Evolutionary conservation across 2,329 filamentous ascomycete genomes (phyloP).

Genomic region (Verticillium nonalfalfae): DNA sequence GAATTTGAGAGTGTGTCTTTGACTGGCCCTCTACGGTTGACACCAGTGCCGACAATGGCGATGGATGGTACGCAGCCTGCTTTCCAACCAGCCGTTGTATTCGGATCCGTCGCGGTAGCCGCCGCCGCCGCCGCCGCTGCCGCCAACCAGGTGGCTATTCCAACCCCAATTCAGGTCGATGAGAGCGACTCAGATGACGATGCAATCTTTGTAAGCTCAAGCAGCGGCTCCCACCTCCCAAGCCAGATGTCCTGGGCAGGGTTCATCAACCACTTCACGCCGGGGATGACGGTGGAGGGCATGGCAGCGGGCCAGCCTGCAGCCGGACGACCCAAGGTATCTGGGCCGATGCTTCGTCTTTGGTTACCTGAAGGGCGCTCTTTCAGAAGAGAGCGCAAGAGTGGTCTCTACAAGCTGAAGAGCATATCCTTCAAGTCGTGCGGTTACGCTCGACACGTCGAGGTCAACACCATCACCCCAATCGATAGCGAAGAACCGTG

Average conservation of each 20-base stretch:
- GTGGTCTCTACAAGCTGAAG: slow-evolving; percentile 22
- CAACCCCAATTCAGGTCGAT: neutral
- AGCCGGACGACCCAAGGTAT: no score
- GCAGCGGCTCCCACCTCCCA: slow-evolving; percentile 11
- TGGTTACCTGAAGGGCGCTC: neutral
- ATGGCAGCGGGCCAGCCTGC: neutral
- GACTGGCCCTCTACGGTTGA: slow-evolving; percentile 32
- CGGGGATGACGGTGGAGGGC: slow-evolving; percentile 23
- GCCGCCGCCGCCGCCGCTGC: neutral
- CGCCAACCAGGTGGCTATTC: neutral
- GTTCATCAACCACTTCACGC: slow-evolving; percentile 34
- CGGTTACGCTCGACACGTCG: slow-evolving; percentile 46
- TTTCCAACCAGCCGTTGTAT: neutral
- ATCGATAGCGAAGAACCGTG: slow-evolving; percentile 15
- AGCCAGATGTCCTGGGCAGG: slow-evolving; percentile 31
- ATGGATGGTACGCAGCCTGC: neutral
- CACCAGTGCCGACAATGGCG: slow-evolving; percentile 15
- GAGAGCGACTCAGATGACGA: neutral
- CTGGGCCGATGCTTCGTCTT: neutral
- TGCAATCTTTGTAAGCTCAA: neutral
- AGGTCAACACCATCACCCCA: slow-evolving; percentile 29
- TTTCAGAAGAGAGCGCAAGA: slow-evolving; percentile 10
- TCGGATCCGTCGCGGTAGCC: neutral
- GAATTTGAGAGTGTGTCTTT: slow-evolving; percentile 60
- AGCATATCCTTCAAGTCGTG: slow-evolving; percentile 51